phyloP scores from a whole-genome alignment of 169 alveolate species.

The Plasmodium sp. region DNA sequence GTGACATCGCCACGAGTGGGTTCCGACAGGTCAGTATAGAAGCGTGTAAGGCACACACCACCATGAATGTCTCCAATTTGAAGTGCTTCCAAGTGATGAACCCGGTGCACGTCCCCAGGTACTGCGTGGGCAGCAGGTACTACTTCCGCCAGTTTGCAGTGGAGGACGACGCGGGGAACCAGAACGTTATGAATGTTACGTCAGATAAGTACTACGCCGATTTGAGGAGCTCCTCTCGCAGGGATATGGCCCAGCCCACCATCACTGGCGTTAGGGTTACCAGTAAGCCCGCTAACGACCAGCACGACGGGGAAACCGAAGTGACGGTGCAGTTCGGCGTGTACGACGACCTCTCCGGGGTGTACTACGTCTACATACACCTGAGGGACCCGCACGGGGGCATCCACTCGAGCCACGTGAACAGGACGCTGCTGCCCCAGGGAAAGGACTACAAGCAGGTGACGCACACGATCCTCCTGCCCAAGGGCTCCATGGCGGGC shows the following conservation, averaged over 20 bases:
- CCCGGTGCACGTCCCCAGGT: constrained; percentile 76
- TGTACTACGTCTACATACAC: background rate
- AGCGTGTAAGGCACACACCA: constrained; percentile 35
- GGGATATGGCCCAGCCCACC: constrained; percentile 78
- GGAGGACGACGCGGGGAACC: constrained; percentile 82
- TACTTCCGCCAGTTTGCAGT: constrained; percentile 72
- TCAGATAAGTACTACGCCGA: constrained; percentile 67
- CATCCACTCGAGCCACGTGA: constrained; percentile 70
- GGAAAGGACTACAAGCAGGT: constrained; percentile 68
- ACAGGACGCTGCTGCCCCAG: constrained; percentile 37
- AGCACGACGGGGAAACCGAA: constrained; percentile 85
- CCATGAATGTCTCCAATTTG: constrained; percentile 46
- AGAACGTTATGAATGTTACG: constrained; percentile 78
- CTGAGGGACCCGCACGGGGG: constrained; percentile 83
- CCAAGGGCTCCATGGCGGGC: constrained; percentile 85
- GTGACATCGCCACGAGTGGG: constrained; percentile 31
- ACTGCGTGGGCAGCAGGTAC: constrained; percentile 78
- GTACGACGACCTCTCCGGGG: constrained; percentile 22
- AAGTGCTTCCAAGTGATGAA: constrained; percentile 82
- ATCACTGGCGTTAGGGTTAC: constrained; percentile 73
- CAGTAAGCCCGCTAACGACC: constrained; percentile 78
- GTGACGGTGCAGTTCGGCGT: constrained; percentile 50
- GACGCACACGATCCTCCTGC: constrained; percentile 72
- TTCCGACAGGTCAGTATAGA: constrained; percentile 34
- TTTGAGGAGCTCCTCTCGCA: constrained; percentile 6